Evolutionary conservation across 192 early-diverging fungal species (phyloP).

Genomic region (Physocladia obscura): DNA sequence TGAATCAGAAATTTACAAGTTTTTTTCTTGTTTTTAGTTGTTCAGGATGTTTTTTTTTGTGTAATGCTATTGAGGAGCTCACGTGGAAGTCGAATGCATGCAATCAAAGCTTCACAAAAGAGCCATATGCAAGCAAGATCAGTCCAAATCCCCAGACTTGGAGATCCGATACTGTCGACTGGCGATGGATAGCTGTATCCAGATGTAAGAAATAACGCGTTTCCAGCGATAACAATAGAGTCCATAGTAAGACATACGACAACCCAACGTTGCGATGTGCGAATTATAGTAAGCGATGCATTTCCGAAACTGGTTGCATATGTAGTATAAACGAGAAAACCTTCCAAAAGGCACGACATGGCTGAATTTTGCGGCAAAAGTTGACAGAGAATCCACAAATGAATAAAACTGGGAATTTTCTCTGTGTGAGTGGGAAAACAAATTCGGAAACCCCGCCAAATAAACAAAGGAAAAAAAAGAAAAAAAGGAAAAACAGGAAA

Average conservation of each 20-base stretch:
- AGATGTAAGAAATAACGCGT: not conserved
- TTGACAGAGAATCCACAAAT: no score
- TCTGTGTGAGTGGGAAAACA: no score
- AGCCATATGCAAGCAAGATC: not conserved
- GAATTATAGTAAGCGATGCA: not conserved
- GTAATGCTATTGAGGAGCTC: no score
- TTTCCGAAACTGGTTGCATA: not conserved
- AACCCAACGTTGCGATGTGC: not conserved
- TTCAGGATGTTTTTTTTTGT: no score
- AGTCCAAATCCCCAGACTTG: no score
- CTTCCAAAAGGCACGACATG: not conserved
- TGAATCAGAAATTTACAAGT: not conserved
- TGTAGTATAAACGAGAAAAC: not conserved
- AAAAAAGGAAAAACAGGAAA: no score
- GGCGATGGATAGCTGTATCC: not conserved
- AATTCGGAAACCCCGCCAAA: no score
- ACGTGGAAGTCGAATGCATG: slow-evolving; percentile 6
- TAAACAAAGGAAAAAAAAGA: no score
- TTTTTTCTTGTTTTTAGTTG: not conserved
- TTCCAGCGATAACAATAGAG: not conserved
- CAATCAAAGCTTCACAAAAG: not conserved
- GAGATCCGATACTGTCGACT: no score
- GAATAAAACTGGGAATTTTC: no score
- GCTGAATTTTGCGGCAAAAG: no score
- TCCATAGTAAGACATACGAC: not conserved